phyloP scores from a whole-genome alignment of 108 stramenopile species.

The Epithemia pelagica region DNA sequence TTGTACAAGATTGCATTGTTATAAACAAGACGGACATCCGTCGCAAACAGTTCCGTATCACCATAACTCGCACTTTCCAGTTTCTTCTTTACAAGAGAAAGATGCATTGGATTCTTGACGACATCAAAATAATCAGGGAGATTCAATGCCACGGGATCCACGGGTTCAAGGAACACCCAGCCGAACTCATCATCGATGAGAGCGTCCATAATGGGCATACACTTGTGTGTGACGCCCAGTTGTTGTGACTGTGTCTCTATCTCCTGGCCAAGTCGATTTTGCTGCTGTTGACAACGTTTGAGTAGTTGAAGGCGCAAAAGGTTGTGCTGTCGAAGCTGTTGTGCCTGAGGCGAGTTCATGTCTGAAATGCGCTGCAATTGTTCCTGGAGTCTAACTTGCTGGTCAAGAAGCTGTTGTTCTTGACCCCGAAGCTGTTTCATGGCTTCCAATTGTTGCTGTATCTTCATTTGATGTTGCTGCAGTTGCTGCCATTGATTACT shows the following conservation, averaged over 20 bases:
- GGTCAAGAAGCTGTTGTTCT: constrained; percentile 18
- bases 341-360: constrained; percentile 32
- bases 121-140: constrained; percentile 95
- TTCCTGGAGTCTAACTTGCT: constrained; percentile 27
- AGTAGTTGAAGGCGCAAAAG: constrained; percentile 41
- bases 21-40: constrained; percentile 69
- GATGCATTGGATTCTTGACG: constrained; percentile 81
- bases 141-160: constrained; percentile 89
- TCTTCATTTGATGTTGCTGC: constrained; percentile 28
- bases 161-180: constrained; percentile 89
- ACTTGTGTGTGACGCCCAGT: constrained; percentile 64
- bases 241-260: constrained; percentile 22
- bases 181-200: constrained; percentile 76
- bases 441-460: constrained; percentile 27
- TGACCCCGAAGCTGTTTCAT: constrained; percentile 32
- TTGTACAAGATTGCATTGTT: constrained; percentile 86
- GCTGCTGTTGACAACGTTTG: constrained; percentile 52
- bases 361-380: constrained; percentile 25
- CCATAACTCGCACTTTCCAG: constrained; percentile 69
- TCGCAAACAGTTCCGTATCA: constrained; percentile 54
- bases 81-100: constrained; percentile 66
- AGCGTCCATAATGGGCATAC: constrained; percentile 67
- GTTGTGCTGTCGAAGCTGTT: constrained; percentile 54
- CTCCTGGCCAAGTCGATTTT: constrained; percentile 43
- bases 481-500: constrained; percentile 38